Evolutionary conservation across 163 green algal species (phyloP), one percentile per base, ranked within the genome.

Genomic region (Volvox carteri): DNA sequence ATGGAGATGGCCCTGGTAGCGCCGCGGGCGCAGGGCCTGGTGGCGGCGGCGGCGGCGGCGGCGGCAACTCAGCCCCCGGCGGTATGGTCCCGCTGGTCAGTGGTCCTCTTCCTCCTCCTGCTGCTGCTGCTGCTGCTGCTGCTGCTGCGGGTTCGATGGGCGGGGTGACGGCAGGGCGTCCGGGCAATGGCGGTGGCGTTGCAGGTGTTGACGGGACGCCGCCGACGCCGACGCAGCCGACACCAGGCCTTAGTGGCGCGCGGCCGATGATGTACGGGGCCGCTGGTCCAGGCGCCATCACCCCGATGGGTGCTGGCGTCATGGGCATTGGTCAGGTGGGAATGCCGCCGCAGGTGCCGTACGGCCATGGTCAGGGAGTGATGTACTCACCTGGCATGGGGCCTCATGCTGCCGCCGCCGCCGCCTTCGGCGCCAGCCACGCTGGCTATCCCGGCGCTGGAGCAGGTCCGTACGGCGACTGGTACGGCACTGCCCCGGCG

Each of bases 291-390:
- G 30, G 65, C 16, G 37, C 23, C 1, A 54, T 39, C 52, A 16
- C 11, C 14, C 35, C 77, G 18, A 41, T 73, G 33, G 77, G 52
- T 4, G 19, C 76, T 48, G 76, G 50, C 21, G 50, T 72, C 0
- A 84, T 84, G 33, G 77, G 77, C 21, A 84, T 84, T n/a, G 75
- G 75, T 1, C 75, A 68, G 4, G 16, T 84, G 50, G 30, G 44
- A 19, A 54, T 41, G 18, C 4, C 54, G 23, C 23, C 54, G 41
- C 54, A 74, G 35, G 37, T 85, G 78, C 56, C 58, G 39, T 62
- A 76, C 56, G 56, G 78, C 7, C 78, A 68, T n/a, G 50, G 1
- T 23, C 60, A 19, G 9, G 78, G 60, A 23, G 19, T 62, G 11
- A 77, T 76, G 78, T 74, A 35, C 6, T 12, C 58, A 18, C 60